Evolutionary conservation across 2,329 filamentous ascomycete genomes (phyloP), one percentile per base, ranked within the genome.

Genomic region (Rhytidhysteron rufulum): DNA sequence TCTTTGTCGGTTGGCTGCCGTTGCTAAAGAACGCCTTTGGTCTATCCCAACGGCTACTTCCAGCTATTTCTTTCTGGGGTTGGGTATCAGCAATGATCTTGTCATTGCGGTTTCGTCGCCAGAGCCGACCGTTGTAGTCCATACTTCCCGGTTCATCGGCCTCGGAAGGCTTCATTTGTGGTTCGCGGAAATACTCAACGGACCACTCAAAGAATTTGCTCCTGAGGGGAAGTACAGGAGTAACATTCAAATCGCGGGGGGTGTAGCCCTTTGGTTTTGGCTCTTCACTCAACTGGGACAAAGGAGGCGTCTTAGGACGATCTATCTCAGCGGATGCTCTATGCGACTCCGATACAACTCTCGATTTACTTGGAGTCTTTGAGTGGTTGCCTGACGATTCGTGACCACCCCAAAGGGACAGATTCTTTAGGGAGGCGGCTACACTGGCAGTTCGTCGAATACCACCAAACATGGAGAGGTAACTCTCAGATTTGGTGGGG

Each of bases 111-210:
- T 89, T 86, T 46, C 93, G 79, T 48, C 91, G 79, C 93, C 93
- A 98, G 2, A 98, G 73, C 13, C 93, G 82, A 60, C 93, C 85
- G 54, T 98, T 98, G 67, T 97, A 98, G 63, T 97, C 90, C 13
- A 87, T 87, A 57, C 89, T 96, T 24, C 93, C 93, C 11, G 93
- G 93, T 60, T 98, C 93, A 54, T 98, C 93, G 18, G 90, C 87
- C 62, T 98, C 93, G 42, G 86, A 90, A 3, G 88, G 85, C 60
- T 93, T 94, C 93, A 98, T 97, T 66, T 98, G 93, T 22, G 93
- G 93, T 64, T 97, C 90, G 21, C 90, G 87, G 75, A 97, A 98
- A 63, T 98, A 97, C 65, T 82, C 91, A 32, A 93, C 89, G 4
- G 90, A 95, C 90, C 91, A 98, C 48, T 95, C 88, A 47, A 95